phyloP scores from a whole-genome alignment of 2,329 filamentous ascomycete species.

The Epichloe sp. region DNA sequence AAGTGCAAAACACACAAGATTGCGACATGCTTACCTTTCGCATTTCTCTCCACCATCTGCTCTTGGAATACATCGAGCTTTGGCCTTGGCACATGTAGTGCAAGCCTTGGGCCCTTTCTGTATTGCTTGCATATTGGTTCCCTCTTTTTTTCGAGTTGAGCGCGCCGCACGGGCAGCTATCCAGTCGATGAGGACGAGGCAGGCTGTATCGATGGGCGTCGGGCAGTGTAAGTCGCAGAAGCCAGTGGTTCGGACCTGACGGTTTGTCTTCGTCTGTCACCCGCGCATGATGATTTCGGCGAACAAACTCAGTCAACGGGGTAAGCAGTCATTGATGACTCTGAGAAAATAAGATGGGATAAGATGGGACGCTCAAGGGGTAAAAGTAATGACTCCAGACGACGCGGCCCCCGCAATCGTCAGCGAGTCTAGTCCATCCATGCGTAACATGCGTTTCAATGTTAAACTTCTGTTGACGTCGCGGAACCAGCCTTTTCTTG shows the following conservation, averaged over 20 bases:
- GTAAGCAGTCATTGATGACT: no score
- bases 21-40: constrained; percentile 27
- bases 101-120: constrained; percentile 36
- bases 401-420: background rate
- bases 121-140: constrained; percentile 12
- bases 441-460: no score
- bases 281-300: background rate
- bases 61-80: constrained; percentile 34
- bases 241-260: background rate
- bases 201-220: background rate
- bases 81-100: constrained; percentile 38
- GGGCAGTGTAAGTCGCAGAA: background rate
- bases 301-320: background rate
- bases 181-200: background rate
- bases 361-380: constrained; percentile 1
- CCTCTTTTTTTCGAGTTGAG: background rate
- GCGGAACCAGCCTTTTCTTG: background rate
- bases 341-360: background rate
- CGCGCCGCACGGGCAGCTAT: background rate
- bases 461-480: background rate
- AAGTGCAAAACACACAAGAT: background rate
- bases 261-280: background rate
- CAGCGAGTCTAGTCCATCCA: background rate
- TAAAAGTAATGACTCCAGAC: background rate
- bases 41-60: constrained; percentile 27